phyloP scores from a whole-genome alignment of 345 rosid species.

The Kernera saxatilis region DNA sequence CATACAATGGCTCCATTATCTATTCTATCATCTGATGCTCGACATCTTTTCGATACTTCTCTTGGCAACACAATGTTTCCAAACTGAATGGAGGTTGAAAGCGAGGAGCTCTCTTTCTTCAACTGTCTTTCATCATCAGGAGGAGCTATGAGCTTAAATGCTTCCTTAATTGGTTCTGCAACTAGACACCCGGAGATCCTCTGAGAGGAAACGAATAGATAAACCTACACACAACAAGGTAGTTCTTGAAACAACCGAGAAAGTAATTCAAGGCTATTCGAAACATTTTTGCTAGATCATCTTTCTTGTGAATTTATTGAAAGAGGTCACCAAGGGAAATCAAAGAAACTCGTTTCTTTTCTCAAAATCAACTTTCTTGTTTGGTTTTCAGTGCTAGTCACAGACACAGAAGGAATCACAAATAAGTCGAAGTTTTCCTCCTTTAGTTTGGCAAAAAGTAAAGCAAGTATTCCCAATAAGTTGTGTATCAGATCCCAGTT shows the following conservation, averaged over 20 bases:
- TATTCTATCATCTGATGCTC: conserved; percentile 21
- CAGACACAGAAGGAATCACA: not conserved
- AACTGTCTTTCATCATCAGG: conserved; percentile 21
- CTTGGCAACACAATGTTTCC: conserved; percentile 60
- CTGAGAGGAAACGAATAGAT: conserved; percentile 51
- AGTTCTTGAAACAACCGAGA: not conserved
- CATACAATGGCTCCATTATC: conserved; percentile 47
- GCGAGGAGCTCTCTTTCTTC: conserved; percentile 29
- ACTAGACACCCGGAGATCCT: conserved; percentile 70
- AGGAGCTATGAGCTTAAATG: conserved; percentile 49
- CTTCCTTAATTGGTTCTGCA: conserved; percentile 77
- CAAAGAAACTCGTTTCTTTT: not conserved
- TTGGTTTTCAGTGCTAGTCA: not conserved
- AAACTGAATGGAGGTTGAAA: conserved; percentile 49
- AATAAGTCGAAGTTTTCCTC: not conserved
- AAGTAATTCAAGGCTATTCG: not conserved
- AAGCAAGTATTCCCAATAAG: not conserved
- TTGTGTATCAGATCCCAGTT: not conserved
- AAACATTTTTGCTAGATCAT: not conserved
- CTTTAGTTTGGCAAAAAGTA: not conserved
- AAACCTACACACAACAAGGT: conserved; percentile 47
- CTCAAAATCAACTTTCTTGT: not conserved
- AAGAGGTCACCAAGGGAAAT: not conserved
- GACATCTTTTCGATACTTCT: conserved; percentile 40
- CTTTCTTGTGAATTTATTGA: not conserved